These are phyloP conservation scores for Hypomyces perniciosus DNA, from an alignment of 2,329 filamentous ascomycete species.

Conservation along the genomic window DNA sequence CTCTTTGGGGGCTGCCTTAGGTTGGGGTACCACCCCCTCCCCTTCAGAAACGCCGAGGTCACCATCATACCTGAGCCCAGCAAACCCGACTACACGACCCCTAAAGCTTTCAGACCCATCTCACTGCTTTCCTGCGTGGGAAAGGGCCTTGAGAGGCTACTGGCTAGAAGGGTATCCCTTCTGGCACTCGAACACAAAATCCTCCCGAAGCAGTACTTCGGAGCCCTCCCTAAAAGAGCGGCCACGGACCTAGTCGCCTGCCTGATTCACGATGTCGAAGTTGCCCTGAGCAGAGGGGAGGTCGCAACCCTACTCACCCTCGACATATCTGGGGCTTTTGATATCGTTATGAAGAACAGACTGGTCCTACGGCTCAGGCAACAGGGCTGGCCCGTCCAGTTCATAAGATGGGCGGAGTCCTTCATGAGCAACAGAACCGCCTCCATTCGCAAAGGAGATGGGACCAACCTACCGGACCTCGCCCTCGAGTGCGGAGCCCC, in stretches of 20 bases:
- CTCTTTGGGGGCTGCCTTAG: slow-evolving; percentile 17
- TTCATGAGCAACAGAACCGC: slow-evolving; percentile 12
- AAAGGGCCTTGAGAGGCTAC: slow-evolving; percentile 23
- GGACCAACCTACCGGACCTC: slow-evolving; percentile 1
- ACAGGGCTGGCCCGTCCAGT: slow-evolving; percentile 14
- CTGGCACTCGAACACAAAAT: no score
- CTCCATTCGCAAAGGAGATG: slow-evolving; percentile 8
- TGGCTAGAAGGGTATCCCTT: slow-evolving; percentile 18
- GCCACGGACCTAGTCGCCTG: slow-evolving; percentile 15
- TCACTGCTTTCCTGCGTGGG: slow-evolving; percentile 22
- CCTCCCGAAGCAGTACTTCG: no score
- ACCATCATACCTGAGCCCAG: slow-evolving; percentile 21
- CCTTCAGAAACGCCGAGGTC: slow-evolving; percentile 18
- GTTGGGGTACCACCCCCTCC: slow-evolving; percentile 16
- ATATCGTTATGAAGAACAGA: slow-evolving; percentile 16
- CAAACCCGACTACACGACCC: slow-evolving; percentile 15
- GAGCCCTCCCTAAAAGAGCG: slow-evolving; percentile 19
- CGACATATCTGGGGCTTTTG: slow-evolving; percentile 17
- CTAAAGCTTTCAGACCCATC: slow-evolving; percentile 20
- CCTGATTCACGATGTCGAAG: slow-evolving; percentile 18
- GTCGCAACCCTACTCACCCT: slow-evolving; percentile 15
- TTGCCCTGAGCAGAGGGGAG: slow-evolving; percentile 11
- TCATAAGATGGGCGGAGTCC: slow-evolving; percentile 12
- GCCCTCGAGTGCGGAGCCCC: slow-evolving; percentile 9
- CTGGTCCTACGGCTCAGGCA: slow-evolving; percentile 13